Conservation (phyloP, 2,329 filamentous ascomycete species). For the Zymoseptoria pseudotritici region DNA sequence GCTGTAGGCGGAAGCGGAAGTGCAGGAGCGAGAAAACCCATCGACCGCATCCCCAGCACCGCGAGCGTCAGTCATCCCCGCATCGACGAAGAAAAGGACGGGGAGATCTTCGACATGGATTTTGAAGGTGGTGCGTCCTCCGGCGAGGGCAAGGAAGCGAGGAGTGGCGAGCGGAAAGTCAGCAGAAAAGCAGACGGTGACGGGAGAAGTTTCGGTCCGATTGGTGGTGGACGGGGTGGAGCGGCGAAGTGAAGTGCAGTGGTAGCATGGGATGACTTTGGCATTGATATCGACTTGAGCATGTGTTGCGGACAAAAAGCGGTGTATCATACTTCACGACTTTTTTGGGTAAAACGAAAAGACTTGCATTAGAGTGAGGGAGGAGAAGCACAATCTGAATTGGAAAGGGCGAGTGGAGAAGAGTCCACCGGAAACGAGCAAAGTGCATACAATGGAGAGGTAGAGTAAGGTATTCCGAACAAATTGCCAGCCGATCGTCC, state of each 20-base stretch:
- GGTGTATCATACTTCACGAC: not conserved
- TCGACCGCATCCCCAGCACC: constrained; percentile 17
- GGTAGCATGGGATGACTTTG: too few species aligned
- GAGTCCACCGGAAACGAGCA: too few species aligned
- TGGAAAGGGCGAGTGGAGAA: not conserved
- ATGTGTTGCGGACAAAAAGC: not conserved
- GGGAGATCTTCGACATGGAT: constrained; percentile 19
- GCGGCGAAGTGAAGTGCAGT: not conserved
- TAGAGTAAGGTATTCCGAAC: too few species aligned
- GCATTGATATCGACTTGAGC: not conserved
- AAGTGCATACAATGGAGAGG: too few species aligned
- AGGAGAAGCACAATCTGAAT: not conserved
- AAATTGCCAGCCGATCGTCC: too few species aligned
- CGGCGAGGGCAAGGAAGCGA: not conserved
- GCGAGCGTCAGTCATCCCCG: constrained; percentile 17
- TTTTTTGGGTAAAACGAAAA: not conserved
- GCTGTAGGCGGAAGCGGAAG: constrained; percentile 16
- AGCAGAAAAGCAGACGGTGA: not conserved
- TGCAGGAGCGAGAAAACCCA: constrained; percentile 1
- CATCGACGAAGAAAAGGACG: constrained; percentile 17
- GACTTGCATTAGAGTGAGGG: not conserved
- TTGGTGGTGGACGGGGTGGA: not conserved
- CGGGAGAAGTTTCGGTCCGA: not conserved
- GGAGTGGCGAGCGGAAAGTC: not conserved
- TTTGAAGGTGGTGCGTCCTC: constrained; percentile 9